phyloP scores from a whole-genome alignment of 805 yeast species.

The Kuraishia piskuri region DNA sequence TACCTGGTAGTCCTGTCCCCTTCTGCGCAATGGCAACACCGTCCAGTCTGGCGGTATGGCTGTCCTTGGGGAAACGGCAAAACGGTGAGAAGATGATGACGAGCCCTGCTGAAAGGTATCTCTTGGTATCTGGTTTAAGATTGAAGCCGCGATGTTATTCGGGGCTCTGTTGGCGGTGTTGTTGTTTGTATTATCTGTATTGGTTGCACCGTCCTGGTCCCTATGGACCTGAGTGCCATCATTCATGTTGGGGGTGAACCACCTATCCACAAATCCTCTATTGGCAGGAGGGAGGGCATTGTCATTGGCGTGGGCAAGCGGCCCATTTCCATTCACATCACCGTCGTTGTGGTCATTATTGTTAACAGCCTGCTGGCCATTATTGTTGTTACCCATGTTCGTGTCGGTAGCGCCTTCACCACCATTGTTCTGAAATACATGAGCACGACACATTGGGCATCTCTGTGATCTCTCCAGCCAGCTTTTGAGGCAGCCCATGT shows the following conservation, averaged over 20 bases:
- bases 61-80: background rate
- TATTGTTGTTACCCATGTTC: background rate
- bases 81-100: background rate
- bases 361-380: background rate
- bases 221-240: background rate
- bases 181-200: background rate
- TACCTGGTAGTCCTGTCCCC: constrained; percentile 9
- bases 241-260: background rate
- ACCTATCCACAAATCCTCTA: background rate
- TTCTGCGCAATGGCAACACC: constrained; percentile 13
- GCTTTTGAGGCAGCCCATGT: constrained; percentile 79
- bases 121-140: background rate
- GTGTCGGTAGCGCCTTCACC: background rate
- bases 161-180: background rate
- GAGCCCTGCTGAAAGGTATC: background rate
- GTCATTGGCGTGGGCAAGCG: constrained; percentile 4
- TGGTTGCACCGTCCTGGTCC: background rate
- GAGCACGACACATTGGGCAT: constrained; percentile 88
- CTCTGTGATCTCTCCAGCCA: constrained; percentile 89
- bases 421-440: constrained; percentile 35
- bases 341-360: constrained; percentile 8
- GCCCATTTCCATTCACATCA: no score
- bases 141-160: background rate
- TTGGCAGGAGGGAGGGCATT: constrained; percentile 6
- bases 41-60: constrained; percentile 24